Percentiles rank a stretch among this genome's conserved stretches.
phyloP scores from a whole-genome alignment of 2,329 filamentous ascomycete species.

The Microsporum audouinii region DNA sequence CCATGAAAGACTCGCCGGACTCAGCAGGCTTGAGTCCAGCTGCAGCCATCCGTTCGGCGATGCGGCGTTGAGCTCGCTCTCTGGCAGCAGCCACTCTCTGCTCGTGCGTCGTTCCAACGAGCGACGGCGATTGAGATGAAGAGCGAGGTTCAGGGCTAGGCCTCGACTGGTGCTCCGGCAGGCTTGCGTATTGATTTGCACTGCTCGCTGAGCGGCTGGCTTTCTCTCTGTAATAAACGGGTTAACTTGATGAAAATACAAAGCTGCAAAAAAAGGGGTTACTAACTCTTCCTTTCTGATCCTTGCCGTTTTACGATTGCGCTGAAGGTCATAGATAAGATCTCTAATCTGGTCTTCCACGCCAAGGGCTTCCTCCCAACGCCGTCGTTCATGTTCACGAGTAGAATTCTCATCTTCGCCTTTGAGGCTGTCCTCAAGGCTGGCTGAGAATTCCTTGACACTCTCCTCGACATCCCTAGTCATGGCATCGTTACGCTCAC shows the following conservation, averaged over 20 bases:
- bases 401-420: conserved; percentile 63
- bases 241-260: not conserved
- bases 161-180: conserved; percentile 28
- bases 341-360: conserved; percentile 96
- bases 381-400: conserved; percentile 77
- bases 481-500: conserved; percentile 92
- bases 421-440: conserved; percentile 78
- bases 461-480: conserved; percentile 94
- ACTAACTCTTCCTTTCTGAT: conserved; percentile 52
- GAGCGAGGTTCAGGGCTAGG: conserved; percentile 40
- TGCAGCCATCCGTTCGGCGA: conserved; percentile 89
- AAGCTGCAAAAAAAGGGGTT: not conserved
- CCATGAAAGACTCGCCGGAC: conserved; percentile 65
- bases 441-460: conserved; percentile 72
- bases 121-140: conserved; percentile 54
- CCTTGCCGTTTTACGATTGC: conserved; percentile 66
- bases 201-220: conserved; percentile 18
- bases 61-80: conserved; percentile 90
- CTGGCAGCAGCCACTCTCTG: conserved; percentile 93
- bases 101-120: conserved; percentile 79
- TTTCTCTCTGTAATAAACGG: conserved; percentile 8
- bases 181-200: conserved; percentile 43
- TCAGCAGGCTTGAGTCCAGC: conserved; percentile 80
- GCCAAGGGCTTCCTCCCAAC: conserved; percentile 92
- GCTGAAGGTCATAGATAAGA: conserved; percentile 93